A percentile compares a stretch with the other conserved stretches of the same genome.
These are phyloP conservation scores for Tricholomella constricta DNA, from an alignment of 768 basidiomycete genomes.

Conservation along the genomic window DNA sequence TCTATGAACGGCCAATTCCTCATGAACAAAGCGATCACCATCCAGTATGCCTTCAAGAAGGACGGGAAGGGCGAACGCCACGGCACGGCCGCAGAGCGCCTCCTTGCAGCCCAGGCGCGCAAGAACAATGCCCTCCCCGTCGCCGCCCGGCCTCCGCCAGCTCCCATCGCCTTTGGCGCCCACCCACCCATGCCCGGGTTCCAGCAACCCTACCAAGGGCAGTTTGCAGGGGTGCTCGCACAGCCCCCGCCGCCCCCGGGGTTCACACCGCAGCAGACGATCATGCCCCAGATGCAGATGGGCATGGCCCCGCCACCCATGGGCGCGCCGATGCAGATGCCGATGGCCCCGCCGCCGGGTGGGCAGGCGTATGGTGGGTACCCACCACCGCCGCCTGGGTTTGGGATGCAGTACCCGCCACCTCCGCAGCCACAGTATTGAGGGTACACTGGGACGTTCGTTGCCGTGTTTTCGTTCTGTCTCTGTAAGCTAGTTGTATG, in stretches of 20 bases:
- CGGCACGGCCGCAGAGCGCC: constrained; percentile 94
- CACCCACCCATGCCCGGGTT: constrained; percentile 70
- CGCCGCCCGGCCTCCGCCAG: constrained; percentile 71
- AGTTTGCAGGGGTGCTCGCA: constrained; percentile 88
- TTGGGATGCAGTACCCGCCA: constrained; percentile 46
- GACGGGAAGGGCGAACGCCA: constrained; percentile 98
- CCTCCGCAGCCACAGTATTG: constrained; percentile 45
- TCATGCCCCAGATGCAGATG: constrained; percentile 53
- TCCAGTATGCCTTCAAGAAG: constrained; percentile 99
- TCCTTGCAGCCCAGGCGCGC: constrained; percentile 92
- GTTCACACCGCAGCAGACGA: constrained; percentile 72
- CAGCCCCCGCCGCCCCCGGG: constrained; percentile 82
- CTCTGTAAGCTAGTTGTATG: constrained; percentile 19
- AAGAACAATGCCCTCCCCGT: constrained; percentile 92
- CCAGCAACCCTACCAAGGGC: constrained; percentile 84
- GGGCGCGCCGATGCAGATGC: constrained; percentile 32
- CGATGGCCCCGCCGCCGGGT: constrained; percentile 22
- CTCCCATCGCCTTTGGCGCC: constrained; percentile 71
- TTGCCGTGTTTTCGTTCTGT: constrained; percentile 1
- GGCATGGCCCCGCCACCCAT: constrained; percentile 34
- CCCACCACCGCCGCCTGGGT: constrained; percentile 68
- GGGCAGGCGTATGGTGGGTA: constrained; percentile 55
- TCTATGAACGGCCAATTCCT: constrained; percentile 97
- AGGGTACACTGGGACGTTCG: constrained; percentile 3
- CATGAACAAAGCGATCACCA: constrained; percentile 97